Evolutionary conservation across 179 eudicot genomes (phyloP).

Genomic region (Beta lomatogona): DNA sequence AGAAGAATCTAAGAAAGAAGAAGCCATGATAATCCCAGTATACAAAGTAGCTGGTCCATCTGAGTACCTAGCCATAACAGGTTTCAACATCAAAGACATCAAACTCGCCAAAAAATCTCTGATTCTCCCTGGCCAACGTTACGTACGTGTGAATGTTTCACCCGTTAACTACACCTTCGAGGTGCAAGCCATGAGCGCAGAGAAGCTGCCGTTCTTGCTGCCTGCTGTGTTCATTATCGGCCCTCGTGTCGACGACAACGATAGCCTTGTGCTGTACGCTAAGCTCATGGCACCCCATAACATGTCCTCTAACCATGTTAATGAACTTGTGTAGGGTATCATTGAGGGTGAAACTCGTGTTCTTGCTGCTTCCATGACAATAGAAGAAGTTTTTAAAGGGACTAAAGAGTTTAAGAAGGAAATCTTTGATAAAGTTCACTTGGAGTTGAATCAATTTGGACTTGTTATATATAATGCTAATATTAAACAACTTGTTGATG

Average conservation of each 20-base stretch:
- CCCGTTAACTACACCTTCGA: constrained; percentile 37
- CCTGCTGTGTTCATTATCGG: constrained; percentile 50
- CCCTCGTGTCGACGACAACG: constrained; percentile 26
- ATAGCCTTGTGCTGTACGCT: constrained; percentile 33
- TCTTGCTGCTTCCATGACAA: constrained; percentile 46
- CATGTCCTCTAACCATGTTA: constrained; percentile 37
- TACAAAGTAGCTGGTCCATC: constrained; percentile 32
- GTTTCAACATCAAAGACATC: constrained; percentile 18
- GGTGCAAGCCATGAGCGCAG: constrained; percentile 35
- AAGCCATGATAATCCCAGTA: not conserved
- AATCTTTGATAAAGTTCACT: constrained; percentile 44
- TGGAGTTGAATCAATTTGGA: constrained; percentile 48
- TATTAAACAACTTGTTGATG: constrained; percentile 49
- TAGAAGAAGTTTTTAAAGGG: constrained; percentile 45
- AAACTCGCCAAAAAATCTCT: constrained; percentile 30
- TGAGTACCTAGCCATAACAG: constrained; percentile 30
- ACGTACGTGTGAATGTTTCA: constrained; percentile 11
- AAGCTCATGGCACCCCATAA: constrained; percentile 41
- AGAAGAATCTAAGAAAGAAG: too few relatives aligned
- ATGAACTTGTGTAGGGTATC: constrained; percentile 42
- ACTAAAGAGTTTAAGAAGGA: constrained; percentile 43
- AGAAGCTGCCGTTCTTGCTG: constrained; percentile 36
- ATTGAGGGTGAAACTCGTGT: constrained; percentile 47
- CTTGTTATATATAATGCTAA: constrained; percentile 45
- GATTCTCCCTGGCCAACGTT: constrained; percentile 26